phyloP scores from a whole-genome alignment of 202 grass and related monocot genomes.

The Elaeis oleifera region DNA sequence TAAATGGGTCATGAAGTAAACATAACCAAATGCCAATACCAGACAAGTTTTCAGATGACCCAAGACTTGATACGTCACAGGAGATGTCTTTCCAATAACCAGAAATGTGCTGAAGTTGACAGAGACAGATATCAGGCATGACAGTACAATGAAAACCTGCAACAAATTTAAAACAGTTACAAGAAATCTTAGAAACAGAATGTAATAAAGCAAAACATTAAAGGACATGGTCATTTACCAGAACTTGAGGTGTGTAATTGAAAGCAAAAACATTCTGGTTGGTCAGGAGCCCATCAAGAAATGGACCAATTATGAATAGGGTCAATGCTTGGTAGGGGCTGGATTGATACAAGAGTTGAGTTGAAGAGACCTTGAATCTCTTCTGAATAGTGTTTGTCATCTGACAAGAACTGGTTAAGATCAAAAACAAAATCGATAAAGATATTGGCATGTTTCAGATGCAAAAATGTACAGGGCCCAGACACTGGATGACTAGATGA shows the following conservation, averaged over 20 bases:
- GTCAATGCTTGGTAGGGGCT: conserved; percentile 34
- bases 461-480: too few species aligned
- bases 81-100: conserved; percentile 39
- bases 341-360: conserved; percentile 35
- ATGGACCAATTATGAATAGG: conserved; percentile 27
- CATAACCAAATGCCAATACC: conserved; percentile 32
- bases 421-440: conserved; percentile 1
- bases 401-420: conserved; percentile 25
- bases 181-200: conserved; percentile 1
- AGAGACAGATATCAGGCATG: conserved; percentile 39
- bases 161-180: conserved; percentile 2
- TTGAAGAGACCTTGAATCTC: conserved; percentile 33
- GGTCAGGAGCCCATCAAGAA: conserved; percentile 37
- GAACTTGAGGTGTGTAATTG: conserved; percentile 30
- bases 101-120: conserved; percentile 47
- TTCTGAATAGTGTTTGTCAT: conserved; percentile 31
- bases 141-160: conserved; percentile 33
- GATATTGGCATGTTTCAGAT: not conserved
- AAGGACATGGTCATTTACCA: conserved; percentile 9
- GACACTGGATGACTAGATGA: too few species aligned
- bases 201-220: not conserved
- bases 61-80: conserved; percentile 35
- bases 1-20: conserved; percentile 34
- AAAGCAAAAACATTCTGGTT: conserved; percentile 40
- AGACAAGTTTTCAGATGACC: conserved; percentile 35